A percentile compares a stretch with the other conserved stretches of the same genome.
Conservation (phyloP, 495 filamentous ascomycete genomes). For the Pyrenopolyporus hunteri region DNA sequence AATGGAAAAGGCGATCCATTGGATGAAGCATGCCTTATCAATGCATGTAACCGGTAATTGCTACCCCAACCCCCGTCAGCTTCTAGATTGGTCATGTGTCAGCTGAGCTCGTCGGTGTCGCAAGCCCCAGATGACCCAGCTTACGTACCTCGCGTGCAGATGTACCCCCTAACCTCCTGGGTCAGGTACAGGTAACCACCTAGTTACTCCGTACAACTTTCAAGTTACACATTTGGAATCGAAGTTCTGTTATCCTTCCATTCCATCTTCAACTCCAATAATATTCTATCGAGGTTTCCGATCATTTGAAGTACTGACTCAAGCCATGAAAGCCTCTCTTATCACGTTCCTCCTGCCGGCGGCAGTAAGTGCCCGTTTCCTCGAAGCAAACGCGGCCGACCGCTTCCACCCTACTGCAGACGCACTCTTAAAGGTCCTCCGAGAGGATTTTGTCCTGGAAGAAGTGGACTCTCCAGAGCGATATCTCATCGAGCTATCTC, state of each 20-base stretch:
- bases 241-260: not conserved
- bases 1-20: constrained; percentile 13
- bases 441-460: no score
- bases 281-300: not conserved
- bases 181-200: not conserved
- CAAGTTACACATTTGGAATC: not conserved
- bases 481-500: constrained; percentile 85
- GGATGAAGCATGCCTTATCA: no score
- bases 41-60: no score
- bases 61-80: constrained; percentile 10
- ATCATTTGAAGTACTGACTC: constrained; percentile 26
- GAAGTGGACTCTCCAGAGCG: constrained; percentile 52
- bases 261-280: not conserved
- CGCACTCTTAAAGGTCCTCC: no score
- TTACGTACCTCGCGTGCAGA: no score
- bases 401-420: constrained; percentile 46
- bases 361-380: constrained; percentile 56
- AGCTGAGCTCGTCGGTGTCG: constrained; percentile 20
- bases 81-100: constrained; percentile 24
- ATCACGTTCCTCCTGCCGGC: constrained; percentile 56
- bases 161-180: no score
- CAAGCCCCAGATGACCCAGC: constrained; percentile 11
- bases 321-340: constrained; percentile 53
- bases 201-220: not conserved
- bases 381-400: constrained; percentile 54